These are phyloP conservation scores for Ceratobasidium sp. DNA, from an alignment of 1,284 basidiomycete species.

Conservation along the genomic window DNA sequence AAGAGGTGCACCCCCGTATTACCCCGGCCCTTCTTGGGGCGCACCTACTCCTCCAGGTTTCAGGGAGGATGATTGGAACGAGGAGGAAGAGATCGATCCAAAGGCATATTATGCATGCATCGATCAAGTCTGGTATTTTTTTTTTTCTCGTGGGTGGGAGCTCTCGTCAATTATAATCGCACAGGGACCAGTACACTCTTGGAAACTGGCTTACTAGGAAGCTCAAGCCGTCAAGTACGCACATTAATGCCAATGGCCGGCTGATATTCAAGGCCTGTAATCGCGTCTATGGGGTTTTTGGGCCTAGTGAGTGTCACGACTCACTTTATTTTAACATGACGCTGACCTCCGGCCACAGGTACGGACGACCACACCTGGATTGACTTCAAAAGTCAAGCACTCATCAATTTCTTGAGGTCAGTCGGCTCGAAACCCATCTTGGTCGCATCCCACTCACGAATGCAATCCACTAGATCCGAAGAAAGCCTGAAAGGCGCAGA, in stretches of 20 bases:
- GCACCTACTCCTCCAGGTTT: too few species aligned
- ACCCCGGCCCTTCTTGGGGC: not conserved
- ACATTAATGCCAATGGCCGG: not conserved
- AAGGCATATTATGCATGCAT: slow-evolving; percentile 24
- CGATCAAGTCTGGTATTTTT: slow-evolving; percentile 28
- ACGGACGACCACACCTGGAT: slow-evolving; percentile 42
- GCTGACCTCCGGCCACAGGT: not conserved
- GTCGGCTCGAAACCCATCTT: not conserved
- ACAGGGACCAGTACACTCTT: slow-evolving; percentile 26
- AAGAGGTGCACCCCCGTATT: not conserved
- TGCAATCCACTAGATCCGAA: slow-evolving; percentile 16
- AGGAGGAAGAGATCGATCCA: slow-evolving; percentile 23
- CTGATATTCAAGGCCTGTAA: slow-evolving; percentile 42
- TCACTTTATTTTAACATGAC: not conserved
- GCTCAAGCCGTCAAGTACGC: not conserved
- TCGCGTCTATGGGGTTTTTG: slow-evolving; percentile 31
- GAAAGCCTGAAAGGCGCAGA: slow-evolving; percentile 32
- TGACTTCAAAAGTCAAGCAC: slow-evolving; percentile 3
- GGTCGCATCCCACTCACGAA: not conserved
- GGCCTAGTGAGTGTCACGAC: slow-evolving; percentile 5
- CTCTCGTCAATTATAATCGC: not conserved
- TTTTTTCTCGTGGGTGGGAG: not conserved
- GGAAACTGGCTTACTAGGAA: slow-evolving; percentile 25
- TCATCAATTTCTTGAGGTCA: slow-evolving; percentile 26
- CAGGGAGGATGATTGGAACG: not conserved